These are phyloP conservation scores for Talaromyces stipitatus DNA, from an alignment of 495 filamentous ascomycete genomes.

Conservation along the genomic window DNA sequence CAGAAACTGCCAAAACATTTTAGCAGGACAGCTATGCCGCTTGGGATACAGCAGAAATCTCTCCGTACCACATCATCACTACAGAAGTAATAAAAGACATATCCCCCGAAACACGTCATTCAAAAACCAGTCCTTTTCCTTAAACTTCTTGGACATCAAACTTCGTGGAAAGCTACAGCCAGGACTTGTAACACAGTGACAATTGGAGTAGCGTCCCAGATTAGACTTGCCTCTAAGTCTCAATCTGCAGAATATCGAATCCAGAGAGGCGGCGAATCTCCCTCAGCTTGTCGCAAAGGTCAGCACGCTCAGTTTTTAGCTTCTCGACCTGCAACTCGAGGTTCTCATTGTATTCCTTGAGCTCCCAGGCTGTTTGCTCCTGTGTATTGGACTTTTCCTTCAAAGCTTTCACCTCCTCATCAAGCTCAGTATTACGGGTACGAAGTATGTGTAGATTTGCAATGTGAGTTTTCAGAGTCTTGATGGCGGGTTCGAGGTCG, in stretches of 20 bases:
- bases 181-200: not conserved
- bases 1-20: too few species aligned
- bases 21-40: too few species aligned
- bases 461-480: not conserved
- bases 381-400: not conserved
- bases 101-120: too few species aligned
- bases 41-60: too few species aligned
- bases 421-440: not conserved
- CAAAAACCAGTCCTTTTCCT: too few species aligned
- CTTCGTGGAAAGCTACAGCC: not conserved
- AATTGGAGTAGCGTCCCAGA: not conserved
- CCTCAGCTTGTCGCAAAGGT: not conserved
- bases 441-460: not conserved
- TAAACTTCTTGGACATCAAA: too few species aligned
- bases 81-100: too few species aligned
- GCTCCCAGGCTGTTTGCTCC: not conserved
- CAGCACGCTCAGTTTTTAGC: not conserved
- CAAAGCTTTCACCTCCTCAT: not conserved
- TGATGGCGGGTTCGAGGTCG: not conserved
- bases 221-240: not conserved
- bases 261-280: not conserved
- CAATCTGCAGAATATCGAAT: not conserved
- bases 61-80: too few species aligned
- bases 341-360: conserved; percentile 4
- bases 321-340: not conserved